Evolutionary conservation across 805 yeast species (phyloP).

Genomic region (Kazachstania viticola): DNA sequence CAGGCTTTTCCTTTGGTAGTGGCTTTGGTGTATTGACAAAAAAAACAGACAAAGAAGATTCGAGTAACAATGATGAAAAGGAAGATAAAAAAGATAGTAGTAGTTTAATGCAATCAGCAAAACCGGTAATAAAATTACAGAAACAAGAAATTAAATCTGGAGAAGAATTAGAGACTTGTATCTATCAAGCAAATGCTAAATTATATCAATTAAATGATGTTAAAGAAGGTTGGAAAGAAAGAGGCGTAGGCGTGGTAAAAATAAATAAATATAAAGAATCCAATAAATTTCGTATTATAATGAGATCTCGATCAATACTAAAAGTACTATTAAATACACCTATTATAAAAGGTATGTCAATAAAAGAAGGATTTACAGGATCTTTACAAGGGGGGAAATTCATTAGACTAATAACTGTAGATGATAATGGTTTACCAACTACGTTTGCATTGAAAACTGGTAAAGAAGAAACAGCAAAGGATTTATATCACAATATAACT

Average conservation of each 20-base stretch:
- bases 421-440: constrained; percentile 52
- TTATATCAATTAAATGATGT: constrained; percentile 62
- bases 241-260: constrained; percentile 84
- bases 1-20: constrained; percentile 33
- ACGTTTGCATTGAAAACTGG: constrained; percentile 77
- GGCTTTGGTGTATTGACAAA: constrained; percentile 21
- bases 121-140: constrained; percentile 35
- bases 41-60: constrained; percentile 5
- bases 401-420: constrained; percentile 59
- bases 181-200: constrained; percentile 64
- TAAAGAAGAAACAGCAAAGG: constrained; percentile 46
- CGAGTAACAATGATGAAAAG: constrained; percentile 6
- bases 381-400: constrained; percentile 78
- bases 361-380: constrained; percentile 73
- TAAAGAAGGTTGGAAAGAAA: constrained; percentile 85
- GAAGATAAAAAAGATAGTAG: constrained; percentile 3
- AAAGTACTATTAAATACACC: constrained; percentile 74
- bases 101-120: constrained; percentile 13
- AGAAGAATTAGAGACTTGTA: constrained; percentile 71
- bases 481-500: constrained; percentile 31
- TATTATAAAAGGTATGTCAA: constrained; percentile 46
- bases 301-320: constrained; percentile 83
- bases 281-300: constrained; percentile 56
- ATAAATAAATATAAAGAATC: constrained; percentile 40
- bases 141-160: constrained; percentile 66